Base-by-base conservation (phyloP, 2,329 filamentous ascomycete species). In the Aureobasidium lini region DNA sequence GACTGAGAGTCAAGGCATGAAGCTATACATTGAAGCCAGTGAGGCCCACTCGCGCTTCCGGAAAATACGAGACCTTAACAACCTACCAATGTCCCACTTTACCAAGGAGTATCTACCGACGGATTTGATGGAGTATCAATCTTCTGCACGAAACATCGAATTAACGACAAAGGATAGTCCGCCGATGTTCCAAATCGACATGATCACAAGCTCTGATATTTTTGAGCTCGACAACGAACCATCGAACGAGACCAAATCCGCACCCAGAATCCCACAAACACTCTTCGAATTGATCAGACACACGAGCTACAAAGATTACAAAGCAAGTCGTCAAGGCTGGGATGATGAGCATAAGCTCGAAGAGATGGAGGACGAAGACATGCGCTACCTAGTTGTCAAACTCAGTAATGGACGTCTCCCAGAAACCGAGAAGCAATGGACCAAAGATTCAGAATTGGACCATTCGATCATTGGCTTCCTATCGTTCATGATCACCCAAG, bases 401-500 rank as follows among this genome's bases (percentile, higher is more conserved):
- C 54, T 47, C 0, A n/a, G 16, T 4, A 23, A 50, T 77, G 77
- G 62, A 10, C 40, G 8, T 2, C n/a, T 8, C 0, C 54, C 54
- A 13, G 43, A 15, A 8, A 1, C 37, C 5, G 43, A 57, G n/a
- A 48, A 47, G 15, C 54, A 32, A 40, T 57, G 54, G 54, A 48
- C 34, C 43, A 31, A 47, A 9, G 43, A 57, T 11, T 4, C 13
- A 23, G 9, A 48, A 1, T 7, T 48, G 16, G 54, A 39, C 9
- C 23, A 31, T 15, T 48, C 50, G 28, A 52, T 69, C 11, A 49
- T 65, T 9, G 71, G 67, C 1, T 73, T 89, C 64, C 76, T 81
- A 0, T 87, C 84, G n/a, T 76, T 89, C 66, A 86, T 88, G 85
- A 80, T 87, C n/a, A 87, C 84, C 1, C 82, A 82, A 67, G 86